Percentiles rank a stretch among this genome's conserved stretches.
Evolutionary conservation across 371 early-diverging fungal species (phyloP).

Genomic region (Gilbertella persicaria): DNA sequence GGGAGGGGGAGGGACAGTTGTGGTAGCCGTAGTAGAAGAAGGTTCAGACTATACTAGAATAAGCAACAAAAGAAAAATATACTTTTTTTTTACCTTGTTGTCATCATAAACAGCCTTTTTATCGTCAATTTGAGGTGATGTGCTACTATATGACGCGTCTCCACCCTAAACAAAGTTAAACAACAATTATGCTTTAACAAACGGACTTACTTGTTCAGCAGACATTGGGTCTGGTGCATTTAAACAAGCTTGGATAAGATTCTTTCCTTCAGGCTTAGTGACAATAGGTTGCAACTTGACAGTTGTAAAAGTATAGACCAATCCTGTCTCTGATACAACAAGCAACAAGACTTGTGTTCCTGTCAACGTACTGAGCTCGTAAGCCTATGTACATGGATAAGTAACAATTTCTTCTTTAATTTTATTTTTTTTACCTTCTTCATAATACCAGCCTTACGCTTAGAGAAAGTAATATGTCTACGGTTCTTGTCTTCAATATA

Average conservation of each 20-base stretch:
- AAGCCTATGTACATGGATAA: constrained; percentile 67
- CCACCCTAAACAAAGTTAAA: constrained; percentile 17
- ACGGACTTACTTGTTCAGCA: constrained; percentile 9
- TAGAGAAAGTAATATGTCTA: constrained; percentile 96
- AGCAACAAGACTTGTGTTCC: constrained; percentile 97
- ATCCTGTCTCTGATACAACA: constrained; percentile 97
- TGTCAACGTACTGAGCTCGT: constrained; percentile 95
- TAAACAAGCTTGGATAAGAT: constrained; percentile 93
- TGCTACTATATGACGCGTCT: constrained; percentile 28
- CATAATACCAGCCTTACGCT: constrained; percentile 98
- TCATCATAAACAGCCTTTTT: constrained; percentile 22
- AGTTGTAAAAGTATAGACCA: constrained; percentile 99
- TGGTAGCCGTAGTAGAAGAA: constrained; percentile 2
- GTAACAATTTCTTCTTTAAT: background rate
- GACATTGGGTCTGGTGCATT: constrained; percentile 75
- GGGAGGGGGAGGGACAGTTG: constrained; percentile 3
- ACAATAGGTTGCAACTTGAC: constrained; percentile 96
- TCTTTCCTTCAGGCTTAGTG: constrained; percentile 92
- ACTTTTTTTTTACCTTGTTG: constrained; percentile 8
- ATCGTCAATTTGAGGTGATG: constrained; percentile 20
- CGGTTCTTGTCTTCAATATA: constrained; percentile 94
- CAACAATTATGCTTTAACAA: constrained; percentile 1
- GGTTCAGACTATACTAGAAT: constrained; percentile 7
- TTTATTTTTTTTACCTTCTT: constrained; percentile 76
- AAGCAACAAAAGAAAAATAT: background rate